These are phyloP conservation scores for Fallopia convolvulus DNA, from an alignment of 148 eudicot species.

Conservation along the genomic window DNA sequence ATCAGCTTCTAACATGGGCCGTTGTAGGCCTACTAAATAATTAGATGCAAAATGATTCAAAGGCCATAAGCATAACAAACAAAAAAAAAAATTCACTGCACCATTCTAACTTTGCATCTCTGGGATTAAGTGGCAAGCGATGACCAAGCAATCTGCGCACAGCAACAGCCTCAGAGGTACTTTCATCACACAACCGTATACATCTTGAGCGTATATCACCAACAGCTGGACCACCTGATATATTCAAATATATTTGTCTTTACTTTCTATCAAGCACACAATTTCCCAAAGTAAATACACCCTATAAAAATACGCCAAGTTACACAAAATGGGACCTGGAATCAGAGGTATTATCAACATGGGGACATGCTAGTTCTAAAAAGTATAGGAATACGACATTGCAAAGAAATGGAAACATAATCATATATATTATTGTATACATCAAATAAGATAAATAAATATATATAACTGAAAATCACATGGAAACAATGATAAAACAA, in stretches of 20 bases:
- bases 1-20: not conserved
- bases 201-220: constrained; percentile 99
- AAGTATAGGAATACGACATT: not conserved
- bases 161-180: constrained; percentile 88
- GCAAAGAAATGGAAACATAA: not conserved
- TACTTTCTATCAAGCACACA: not conserved
- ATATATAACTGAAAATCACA: not conserved
- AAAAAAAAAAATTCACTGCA: constrained; percentile 12
- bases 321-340: not conserved
- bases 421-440: not conserved
- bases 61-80: not conserved
- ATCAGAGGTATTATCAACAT: not conserved
- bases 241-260: constrained; percentile 2
- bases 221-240: constrained; percentile 94
- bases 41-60: constrained; percentile 3
- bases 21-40: not conserved
- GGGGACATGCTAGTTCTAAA: not conserved
- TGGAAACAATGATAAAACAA: not conserved
- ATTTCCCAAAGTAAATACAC: not conserved
- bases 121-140: constrained; percentile 69
- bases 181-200: constrained; percentile 81
- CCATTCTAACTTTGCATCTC: constrained; percentile 85
- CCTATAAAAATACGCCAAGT: not conserved
- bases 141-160: constrained; percentile 83
- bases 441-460: not conserved